Percentiles rank a stretch among this genome's conserved stretches.
phyloP scores from a whole-genome alignment of 768 basidiomycete genomes.

The Macrolepiota albuminosa region DNA sequence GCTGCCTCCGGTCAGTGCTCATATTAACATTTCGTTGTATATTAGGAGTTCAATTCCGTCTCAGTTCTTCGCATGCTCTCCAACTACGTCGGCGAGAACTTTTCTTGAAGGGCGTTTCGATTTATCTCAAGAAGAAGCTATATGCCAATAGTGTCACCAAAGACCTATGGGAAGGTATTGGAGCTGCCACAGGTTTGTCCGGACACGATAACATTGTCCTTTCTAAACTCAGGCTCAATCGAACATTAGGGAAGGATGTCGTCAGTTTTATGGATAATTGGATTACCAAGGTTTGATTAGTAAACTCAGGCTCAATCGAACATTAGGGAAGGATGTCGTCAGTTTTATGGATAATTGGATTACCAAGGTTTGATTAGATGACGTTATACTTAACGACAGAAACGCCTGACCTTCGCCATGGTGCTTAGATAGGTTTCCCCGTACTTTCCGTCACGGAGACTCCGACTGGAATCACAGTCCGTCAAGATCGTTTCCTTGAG shows the following conservation, averaged over 20 bases:
- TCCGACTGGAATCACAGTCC: slow-evolving; percentile 64
- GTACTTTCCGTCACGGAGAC: slow-evolving; percentile 83
- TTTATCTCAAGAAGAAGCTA: slow-evolving; percentile 86
- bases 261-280: slow-evolving; percentile 85
- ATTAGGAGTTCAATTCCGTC: not conserved
- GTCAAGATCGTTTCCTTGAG: slow-evolving; percentile 91
- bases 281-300: slow-evolving; percentile 62
- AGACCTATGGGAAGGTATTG: slow-evolving; percentile 87
- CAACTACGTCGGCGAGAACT: slow-evolving; percentile 78
- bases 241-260: slow-evolving; percentile 52
- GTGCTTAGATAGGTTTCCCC: slow-evolving; percentile 67
- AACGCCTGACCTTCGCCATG: slow-evolving; percentile 27
- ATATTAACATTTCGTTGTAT: not conserved
- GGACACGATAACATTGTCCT: not conserved
- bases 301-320: not conserved
- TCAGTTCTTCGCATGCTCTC: slow-evolving; percentile 91
- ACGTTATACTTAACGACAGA: not conserved
- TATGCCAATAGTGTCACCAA: slow-evolving; percentile 82
- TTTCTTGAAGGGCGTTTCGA: slow-evolving; percentile 85
- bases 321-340: slow-evolving; percentile 58
- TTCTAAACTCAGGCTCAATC: not conserved
- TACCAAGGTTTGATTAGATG: slow-evolving; percentile 45
- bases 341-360: slow-evolving; percentile 92
- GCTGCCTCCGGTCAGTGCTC: slow-evolving; percentile 59
- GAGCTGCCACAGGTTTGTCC: slow-evolving; percentile 54